A percentile compares a stretch with the other conserved stretches of the same genome.
phyloP scores from a whole-genome alignment of 306 rosid species.

The Biancaea sappan region DNA sequence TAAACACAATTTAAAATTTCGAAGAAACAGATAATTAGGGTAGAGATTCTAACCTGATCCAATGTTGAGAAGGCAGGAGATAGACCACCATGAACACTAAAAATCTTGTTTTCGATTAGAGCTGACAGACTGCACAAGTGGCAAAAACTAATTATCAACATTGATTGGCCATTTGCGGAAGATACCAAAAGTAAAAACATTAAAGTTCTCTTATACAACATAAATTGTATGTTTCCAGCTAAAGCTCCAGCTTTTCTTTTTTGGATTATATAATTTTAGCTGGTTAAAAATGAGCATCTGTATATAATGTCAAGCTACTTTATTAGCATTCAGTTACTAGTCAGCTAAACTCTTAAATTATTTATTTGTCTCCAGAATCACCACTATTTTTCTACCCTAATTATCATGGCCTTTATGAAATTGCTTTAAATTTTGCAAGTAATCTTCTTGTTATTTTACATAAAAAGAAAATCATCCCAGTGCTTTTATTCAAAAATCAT shows the following conservation, averaged over 20 bases:
- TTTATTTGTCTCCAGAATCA: not conserved
- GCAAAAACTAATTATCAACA: slow-evolving; percentile 15
- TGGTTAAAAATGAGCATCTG: not conserved
- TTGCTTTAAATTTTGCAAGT: not conserved
- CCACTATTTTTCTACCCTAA: not conserved
- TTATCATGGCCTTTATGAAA: not conserved
- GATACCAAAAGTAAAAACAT: slow-evolving; percentile 22
- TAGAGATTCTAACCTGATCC: slow-evolving; percentile 74
- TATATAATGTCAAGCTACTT: not conserved
- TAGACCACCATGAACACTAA: slow-evolving; percentile 97
- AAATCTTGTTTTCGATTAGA: slow-evolving; percentile 89
- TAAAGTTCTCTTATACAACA: slow-evolving; percentile 25
- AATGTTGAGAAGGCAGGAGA: slow-evolving; percentile 94
- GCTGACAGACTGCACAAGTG: slow-evolving; percentile 80
- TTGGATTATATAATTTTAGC: not conserved
- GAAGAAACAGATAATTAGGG: slow-evolving; percentile 18
- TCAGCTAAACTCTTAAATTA: not conserved
- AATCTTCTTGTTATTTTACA: not conserved
- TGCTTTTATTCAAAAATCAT: not conserved
- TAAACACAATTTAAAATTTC: slow-evolving; percentile 4
- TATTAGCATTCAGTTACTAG: not conserved
- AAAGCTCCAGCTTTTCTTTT: not conserved
- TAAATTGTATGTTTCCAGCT: slow-evolving; percentile 5
- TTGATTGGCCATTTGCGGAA: slow-evolving; percentile 27
- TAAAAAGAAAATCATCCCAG: not conserved